Conservation (phyloP, 2,329 filamentous ascomycete species). For the Cadophora sp. region DNA sequence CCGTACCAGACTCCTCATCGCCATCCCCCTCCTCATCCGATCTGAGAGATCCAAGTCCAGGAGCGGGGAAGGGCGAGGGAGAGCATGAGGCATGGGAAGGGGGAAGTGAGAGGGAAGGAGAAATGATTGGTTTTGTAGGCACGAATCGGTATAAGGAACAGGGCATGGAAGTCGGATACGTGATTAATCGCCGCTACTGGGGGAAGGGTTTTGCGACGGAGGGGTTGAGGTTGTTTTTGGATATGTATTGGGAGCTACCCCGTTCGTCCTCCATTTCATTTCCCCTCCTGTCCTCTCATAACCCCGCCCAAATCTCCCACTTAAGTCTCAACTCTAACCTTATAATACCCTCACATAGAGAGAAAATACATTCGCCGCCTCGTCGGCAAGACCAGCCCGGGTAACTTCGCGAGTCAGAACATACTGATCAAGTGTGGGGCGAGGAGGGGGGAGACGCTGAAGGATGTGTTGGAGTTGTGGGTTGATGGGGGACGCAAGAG, state of each 20-base stretch:
- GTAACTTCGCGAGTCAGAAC: slow-evolving; percentile 31
- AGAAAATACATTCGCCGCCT: slow-evolving; percentile 31
- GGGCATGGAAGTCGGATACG: slow-evolving; percentile 37
- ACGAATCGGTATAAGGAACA: slow-evolving; percentile 32
- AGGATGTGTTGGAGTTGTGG: slow-evolving; percentile 16
- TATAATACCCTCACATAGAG: slow-evolving; percentile 10
- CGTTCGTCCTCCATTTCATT: slow-evolving; percentile 19
- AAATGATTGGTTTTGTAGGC: slow-evolving; percentile 20
- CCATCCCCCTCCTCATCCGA: too few relatives aligned
- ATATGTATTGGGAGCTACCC: slow-evolving; percentile 32
- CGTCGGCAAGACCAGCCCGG: slow-evolving; percentile 33
- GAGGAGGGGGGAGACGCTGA: slow-evolving; percentile 27
- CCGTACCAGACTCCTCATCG: too few relatives aligned
- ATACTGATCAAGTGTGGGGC: slow-evolving; percentile 31
- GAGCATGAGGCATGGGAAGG: neutral
- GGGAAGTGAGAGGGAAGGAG: neutral
- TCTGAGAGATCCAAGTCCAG: neutral
- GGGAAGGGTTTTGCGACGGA: slow-evolving; percentile 36
- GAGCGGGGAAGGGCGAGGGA: neutral
- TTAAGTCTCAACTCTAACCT: neutral
- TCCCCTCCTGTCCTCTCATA: neutral
- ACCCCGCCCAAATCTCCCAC: too few relatives aligned
- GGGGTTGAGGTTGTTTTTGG: slow-evolving; percentile 32
- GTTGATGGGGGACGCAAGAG: slow-evolving; percentile 21
- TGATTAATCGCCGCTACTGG: slow-evolving; percentile 34